Percentiles rank a stretch among this genome's conserved stretches.
These are phyloP conservation scores for Solanum verrucosum DNA, from an alignment of 257 asterid species.

Conservation along the genomic window DNA sequence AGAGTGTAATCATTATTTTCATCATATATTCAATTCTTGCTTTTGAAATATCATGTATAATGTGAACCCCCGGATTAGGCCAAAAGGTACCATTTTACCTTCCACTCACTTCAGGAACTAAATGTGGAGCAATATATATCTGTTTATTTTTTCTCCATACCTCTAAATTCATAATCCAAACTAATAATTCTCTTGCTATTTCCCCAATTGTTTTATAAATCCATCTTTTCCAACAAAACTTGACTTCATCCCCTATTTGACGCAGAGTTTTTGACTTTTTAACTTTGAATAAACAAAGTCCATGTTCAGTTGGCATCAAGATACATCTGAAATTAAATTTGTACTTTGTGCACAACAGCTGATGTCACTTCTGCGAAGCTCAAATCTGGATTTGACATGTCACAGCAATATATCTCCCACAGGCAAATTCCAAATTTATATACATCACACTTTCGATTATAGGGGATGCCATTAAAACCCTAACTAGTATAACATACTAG, in stretches of 20 bases:
- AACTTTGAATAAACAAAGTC: not conserved
- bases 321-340: not conserved
- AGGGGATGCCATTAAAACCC: constrained; percentile 82
- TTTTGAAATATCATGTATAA: not conserved
- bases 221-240: not conserved
- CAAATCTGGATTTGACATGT: constrained; percentile 80
- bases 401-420: constrained; percentile 90
- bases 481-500: constrained; percentile 1
- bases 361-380: constrained; percentile 79
- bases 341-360: constrained; percentile 37
- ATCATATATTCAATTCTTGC: constrained; percentile 2
- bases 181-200: not conserved
- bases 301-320: not conserved
- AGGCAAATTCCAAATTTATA: constrained; percentile 86
- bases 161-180: not conserved
- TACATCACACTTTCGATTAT: constrained; percentile 77
- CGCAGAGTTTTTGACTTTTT: not conserved
- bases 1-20: constrained; percentile 2
- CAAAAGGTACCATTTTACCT: not conserved
- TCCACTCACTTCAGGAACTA: not conserved
- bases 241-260: not conserved
- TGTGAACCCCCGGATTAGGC: not conserved
- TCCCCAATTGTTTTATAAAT: not conserved
- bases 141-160: not conserved
- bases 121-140: not conserved